Evolutionary conservation across 78 protist genomes (phyloP).

Genomic region (Dictyostelium firmibasis): DNA sequence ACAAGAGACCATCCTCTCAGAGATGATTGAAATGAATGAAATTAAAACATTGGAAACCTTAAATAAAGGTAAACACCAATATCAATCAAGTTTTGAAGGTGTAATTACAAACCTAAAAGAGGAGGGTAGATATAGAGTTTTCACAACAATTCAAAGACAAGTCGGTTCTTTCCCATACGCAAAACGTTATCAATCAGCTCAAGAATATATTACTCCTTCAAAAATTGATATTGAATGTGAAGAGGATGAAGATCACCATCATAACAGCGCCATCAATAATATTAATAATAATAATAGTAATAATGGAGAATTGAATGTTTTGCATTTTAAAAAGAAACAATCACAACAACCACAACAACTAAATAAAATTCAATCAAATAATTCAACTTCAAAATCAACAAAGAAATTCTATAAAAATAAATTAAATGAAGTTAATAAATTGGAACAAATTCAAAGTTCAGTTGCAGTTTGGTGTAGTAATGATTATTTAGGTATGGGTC

Average conservation of each 20-base stretch:
- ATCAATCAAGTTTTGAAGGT: constrained; percentile 8
- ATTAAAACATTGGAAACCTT: background rate
- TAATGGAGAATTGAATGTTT: background rate
- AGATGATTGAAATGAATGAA: constrained; percentile 53
- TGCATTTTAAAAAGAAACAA: background rate
- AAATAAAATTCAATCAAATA: background rate
- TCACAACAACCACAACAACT: background rate
- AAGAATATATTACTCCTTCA: background rate
- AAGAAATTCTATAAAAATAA: background rate
- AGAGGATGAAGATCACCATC: background rate
- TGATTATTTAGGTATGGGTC: constrained; percentile 95
- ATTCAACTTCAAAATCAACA: background rate
- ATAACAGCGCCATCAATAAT: background rate
- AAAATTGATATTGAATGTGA: constrained; percentile 12
- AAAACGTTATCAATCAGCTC: constrained; percentile 21
- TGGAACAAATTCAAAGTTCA: background rate
- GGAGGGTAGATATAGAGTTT: constrained; percentile 79
- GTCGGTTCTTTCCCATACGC: constrained; percentile 78
- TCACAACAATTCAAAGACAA: constrained; percentile 76
- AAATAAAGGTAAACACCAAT: background rate
- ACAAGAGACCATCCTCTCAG: background rate
- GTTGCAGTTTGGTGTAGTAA: constrained; percentile 95
- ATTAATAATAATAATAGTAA: background rate
- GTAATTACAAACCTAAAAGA: constrained; percentile 57
- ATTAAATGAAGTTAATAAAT: background rate